Percentiles rank a stretch among this genome's conserved stretches.
These are phyloP conservation scores for Raphanus raphanistrum DNA, from an alignment of 345 rosid genomes.

Conservation along the genomic window DNA sequence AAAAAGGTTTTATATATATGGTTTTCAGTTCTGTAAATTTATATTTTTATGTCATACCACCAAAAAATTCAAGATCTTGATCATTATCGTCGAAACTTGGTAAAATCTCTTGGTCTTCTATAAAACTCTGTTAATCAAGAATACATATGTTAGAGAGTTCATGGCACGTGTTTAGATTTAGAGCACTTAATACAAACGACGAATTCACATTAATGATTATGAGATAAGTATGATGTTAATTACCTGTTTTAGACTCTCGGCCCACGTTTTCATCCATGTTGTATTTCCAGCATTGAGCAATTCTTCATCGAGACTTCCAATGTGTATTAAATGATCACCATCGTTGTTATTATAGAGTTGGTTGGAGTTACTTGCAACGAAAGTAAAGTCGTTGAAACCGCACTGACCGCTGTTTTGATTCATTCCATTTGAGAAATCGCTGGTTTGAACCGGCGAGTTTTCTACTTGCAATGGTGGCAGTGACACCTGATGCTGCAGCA, in stretches of 20 bases:
- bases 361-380: slow-evolving; percentile 41
- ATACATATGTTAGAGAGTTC: neutral
- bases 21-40: neutral
- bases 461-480: slow-evolving; percentile 66
- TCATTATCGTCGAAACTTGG: slow-evolving; percentile 49
- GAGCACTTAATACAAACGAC: neutral
- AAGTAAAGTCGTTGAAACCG: slow-evolving; percentile 53
- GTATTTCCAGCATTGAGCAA: slow-evolving; percentile 50
- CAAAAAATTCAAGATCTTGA: slow-evolving; percentile 46
- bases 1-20: no score
- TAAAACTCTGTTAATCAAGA: slow-evolving; percentile 37
- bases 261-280: slow-evolving; percentile 68
- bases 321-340: slow-evolving; percentile 44
- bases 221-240: neutral
- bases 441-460: slow-evolving; percentile 43
- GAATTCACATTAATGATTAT: neutral
- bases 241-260: slow-evolving; percentile 62
- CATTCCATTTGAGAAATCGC: slow-evolving; percentile 14
- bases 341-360: slow-evolving; percentile 19
- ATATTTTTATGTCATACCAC: slow-evolving; percentile 38
- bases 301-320: slow-evolving; percentile 45
- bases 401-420: slow-evolving; percentile 43
- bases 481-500: slow-evolving; percentile 65
- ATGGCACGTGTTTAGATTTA: neutral
- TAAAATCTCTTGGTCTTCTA: slow-evolving; percentile 59